A percentile compares a stretch with the other conserved stretches of the same genome.
Evolutionary conservation across 1,139 yeast genomes (phyloP).

Genomic region (Lodderomyces elongisporus): DNA sequence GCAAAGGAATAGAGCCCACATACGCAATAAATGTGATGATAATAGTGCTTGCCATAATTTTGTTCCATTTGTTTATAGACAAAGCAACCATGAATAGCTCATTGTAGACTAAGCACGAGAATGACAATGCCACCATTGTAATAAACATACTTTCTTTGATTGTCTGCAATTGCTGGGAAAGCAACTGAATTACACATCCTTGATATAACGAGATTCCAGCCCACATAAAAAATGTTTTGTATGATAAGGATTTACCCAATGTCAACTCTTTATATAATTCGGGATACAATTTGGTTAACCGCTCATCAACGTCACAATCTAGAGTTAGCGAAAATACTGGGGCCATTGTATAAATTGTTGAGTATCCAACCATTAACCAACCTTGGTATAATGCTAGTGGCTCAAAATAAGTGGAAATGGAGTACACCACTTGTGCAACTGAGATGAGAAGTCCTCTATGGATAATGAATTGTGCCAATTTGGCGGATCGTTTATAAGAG

Average conservation of each 20-base stretch:
- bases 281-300: constrained; percentile 84
- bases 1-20: constrained; percentile 72
- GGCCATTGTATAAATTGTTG: constrained; percentile 95
- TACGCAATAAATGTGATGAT: constrained; percentile 64
- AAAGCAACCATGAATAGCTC: constrained; percentile 92
- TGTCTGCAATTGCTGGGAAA: constrained; percentile 73
- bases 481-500: constrained; percentile 92
- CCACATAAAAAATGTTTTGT: constrained; percentile 89
- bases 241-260: constrained; percentile 79
- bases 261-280: constrained; percentile 92
- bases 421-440: constrained; percentile 93
- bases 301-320: constrained; percentile 89
- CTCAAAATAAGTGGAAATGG: constrained; percentile 80
- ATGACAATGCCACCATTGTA: constrained; percentile 81
- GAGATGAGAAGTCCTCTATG: constrained; percentile 93
- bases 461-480: constrained; percentile 89
- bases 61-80: constrained; percentile 88
- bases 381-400: constrained; percentile 95
- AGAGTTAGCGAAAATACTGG: constrained; percentile 93
- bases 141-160: constrained; percentile 50
- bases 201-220: constrained; percentile 82
- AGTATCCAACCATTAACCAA: constrained; percentile 97
- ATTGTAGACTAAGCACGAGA: constrained; percentile 72
- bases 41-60: constrained; percentile 69
- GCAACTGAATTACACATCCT: constrained; percentile 75